Conservation (phyloP, 2,329 filamentous ascomycete species). For the Aspergillus floridensis region DNA sequence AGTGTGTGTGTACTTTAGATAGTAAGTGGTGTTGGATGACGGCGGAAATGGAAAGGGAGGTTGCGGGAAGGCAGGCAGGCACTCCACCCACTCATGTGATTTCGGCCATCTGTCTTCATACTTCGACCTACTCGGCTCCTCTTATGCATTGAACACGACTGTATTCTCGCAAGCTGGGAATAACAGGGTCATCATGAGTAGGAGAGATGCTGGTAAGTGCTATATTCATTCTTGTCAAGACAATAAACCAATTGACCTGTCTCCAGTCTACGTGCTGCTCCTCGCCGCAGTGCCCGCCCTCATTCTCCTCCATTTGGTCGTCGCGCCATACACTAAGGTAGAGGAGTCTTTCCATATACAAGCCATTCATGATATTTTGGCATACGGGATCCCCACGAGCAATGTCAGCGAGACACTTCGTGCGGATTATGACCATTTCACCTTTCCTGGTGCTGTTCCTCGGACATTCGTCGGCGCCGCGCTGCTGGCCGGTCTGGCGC, state of each 20-base stretch:
- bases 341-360: conserved; percentile 99
- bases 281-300: conserved; percentile 59
- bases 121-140: neutral
- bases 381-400: conserved; percentile 68
- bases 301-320: conserved; percentile 66
- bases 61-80: neutral
- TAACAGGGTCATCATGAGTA: conserved; percentile 16
- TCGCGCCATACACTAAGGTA: conserved; percentile 91
- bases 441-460: conserved; percentile 87
- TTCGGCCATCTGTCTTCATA: conserved; percentile 1
- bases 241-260: neutral
- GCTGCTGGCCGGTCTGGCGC: conserved; percentile 68
- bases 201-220: conserved; percentile 23
- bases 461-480: conserved; percentile 84
- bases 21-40: neutral
- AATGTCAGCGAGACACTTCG: conserved; percentile 56
- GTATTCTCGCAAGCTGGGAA: neutral
- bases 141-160: neutral
- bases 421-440: conserved; percentile 78
- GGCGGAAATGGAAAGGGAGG: conserved; percentile 6
- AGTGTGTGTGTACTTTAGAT: no score
- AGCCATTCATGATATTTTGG: conserved; percentile 83
- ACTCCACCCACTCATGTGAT: neutral
- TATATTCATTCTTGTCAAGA: neutral
- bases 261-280: conserved; percentile 23